Base-by-base conservation (phyloP, 2,329 filamentous ascomycete genomes). In the Geosmithia putterillii region DNA sequence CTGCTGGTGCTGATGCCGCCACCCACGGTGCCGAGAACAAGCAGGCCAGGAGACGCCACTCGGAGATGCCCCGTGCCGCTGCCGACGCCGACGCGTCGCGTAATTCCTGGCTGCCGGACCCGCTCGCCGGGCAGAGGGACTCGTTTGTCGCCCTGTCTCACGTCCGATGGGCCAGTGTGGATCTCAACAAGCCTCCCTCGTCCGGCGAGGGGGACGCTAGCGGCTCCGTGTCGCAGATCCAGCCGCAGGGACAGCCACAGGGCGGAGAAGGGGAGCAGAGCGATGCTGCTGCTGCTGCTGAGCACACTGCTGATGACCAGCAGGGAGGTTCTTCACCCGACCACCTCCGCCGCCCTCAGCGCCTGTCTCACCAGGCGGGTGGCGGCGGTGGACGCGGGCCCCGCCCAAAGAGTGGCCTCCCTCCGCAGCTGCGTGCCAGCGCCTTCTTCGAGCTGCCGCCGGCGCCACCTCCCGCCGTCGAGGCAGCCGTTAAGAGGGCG, bases 341-440 rank as follows among this genome's bases (percentile, higher is more conserved):
- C 12, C 46, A 50, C 17, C 50, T 63, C 14, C 56, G 60, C 18
- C 56, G 56, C 1, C 61, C 62, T 14, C 60, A 59, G 40, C 55
- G 57, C 37, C 43, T 64, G 38, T 59, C 62, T 41, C 51, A 58
- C 18, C 50, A n/a, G n/a, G n/a, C 48, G 4, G 59, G 60, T 4
- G 57, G 58, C 37, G 56, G 55, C 44, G 60, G 61, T 46, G 61
- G 60, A 0, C 54, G 52, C 45, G 51, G 55, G 49, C 58, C 60
- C 5, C 45, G 46, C 28, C 41, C 50, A 15, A 46, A 46, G 58
- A 46, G 59, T n/a, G n/a, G n/a, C 60, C 59, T 95, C 14, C 88
- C 90, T 2, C 78, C 90, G 0, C 87, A 94, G 52, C 71, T 96
- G 32, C 79, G 90, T 47, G 92, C 92, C n/a, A 94, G 82, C 53